These are phyloP conservation scores for Lichina pygmaea DNA, from an alignment of 495 filamentous ascomycete genomes.

Conservation along the genomic window DNA sequence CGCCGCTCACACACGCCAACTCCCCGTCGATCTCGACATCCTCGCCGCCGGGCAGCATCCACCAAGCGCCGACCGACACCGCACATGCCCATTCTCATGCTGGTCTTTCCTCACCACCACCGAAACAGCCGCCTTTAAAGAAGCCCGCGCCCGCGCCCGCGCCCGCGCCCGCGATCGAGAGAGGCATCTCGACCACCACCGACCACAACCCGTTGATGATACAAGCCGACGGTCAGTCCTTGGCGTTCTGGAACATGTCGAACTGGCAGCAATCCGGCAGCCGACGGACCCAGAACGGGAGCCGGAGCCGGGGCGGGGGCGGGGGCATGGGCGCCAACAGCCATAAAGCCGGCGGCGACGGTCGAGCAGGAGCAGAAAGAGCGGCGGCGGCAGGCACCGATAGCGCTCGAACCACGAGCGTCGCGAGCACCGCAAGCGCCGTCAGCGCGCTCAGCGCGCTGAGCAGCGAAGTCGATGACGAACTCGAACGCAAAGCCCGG, in stretches of 20 bases:
- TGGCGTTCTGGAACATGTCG: conserved; percentile 24
- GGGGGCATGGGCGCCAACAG: conserved; percentile 5
- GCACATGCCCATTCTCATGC: too few relatives aligned
- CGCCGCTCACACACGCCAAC: background rate
- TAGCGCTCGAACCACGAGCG: background rate
- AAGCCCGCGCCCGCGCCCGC: too few relatives aligned
- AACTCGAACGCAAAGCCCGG: background rate
- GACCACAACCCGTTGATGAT: conserved; percentile 21
- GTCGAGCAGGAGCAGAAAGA: background rate
- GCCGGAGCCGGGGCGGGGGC: background rate
- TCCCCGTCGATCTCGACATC: background rate
- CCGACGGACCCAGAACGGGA: background rate
- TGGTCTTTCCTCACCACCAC: background rate
- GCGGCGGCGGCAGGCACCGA: background rate
- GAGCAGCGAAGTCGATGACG: conserved; percentile 17
- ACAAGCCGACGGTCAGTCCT: conserved; percentile 20
- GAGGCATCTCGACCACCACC: background rate
- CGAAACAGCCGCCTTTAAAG: background rate
- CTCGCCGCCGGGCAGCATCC: background rate
- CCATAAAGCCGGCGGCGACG: background rate
- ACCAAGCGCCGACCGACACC: background rate
- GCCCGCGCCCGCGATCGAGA: too few relatives aligned
- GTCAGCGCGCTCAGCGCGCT: conserved; percentile 15
- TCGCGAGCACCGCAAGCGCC: background rate
- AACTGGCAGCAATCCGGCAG: conserved; percentile 10